Base-by-base conservation (phyloP, 148 eudicot species). In the Salicornia ramosissima region DNA sequence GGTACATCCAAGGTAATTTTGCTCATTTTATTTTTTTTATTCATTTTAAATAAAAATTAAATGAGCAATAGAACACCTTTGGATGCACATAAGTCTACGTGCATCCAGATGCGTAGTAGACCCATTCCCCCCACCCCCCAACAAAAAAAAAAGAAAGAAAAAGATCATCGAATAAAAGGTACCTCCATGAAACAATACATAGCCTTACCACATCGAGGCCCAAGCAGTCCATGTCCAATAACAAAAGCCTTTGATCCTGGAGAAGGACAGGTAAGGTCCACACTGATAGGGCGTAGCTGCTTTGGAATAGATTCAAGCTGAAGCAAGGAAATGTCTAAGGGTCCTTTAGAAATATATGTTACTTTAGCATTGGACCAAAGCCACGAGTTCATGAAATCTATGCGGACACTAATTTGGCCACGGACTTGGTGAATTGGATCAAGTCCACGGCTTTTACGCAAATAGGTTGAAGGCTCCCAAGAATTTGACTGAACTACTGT, bases 161-260 rank as follows among this genome's bases (percentile, higher is more conserved):
- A n/a, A n/a, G n/a, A n/a, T n/a, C n/a, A n/a, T n/a, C n/a, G n/a
- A n/a, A n/a, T n/a, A n/a, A n/a, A n/a, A n/a, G n/a, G n/a, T n/a
- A n/a, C n/a, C n/a, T n/a, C n/a, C n/a, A 73, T 46, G 10, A 54
- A 58, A 52, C 14, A 55, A 62, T 10, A 58, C 59, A 47, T 34
- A 33, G 9, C 50, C 78, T 81, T 81, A 94, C 99, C 93, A 69
- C 88, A 86, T 68, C 90, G 89, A 67, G 99, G 97, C 63, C 99
- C 99, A 72, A 94, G 87, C 57, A 94, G 75, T 39, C 97, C 99
- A 74, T 94, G 97, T 30, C 99, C 99, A 73, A 90, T 77, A 59
- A 94, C 90, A 76, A 74, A 89, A 39, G 86, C 91, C 80, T 84
- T 82, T 69, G 96, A 90, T 71, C 99, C 99, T 47, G 81, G 85